Evolutionary conservation across 1,284 basidiomycete genomes (phyloP).

Genomic region (Tausonia pullulans): DNA sequence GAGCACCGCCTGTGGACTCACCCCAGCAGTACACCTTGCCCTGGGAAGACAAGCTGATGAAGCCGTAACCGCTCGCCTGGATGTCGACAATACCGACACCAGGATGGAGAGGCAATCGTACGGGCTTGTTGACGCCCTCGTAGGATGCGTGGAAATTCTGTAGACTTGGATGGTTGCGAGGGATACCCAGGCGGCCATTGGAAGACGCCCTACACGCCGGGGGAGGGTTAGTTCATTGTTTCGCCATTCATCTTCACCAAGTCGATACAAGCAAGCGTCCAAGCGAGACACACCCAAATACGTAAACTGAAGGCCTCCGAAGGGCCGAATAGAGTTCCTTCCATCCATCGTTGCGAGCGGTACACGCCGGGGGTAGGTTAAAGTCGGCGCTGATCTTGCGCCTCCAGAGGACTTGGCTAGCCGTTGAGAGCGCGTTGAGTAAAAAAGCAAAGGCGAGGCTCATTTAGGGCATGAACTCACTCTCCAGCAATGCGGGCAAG

Average conservation of each 20-base stretch:
- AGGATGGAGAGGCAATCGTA: not conserved
- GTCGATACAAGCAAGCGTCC: not conserved
- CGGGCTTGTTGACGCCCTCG: slow-evolving; percentile 13
- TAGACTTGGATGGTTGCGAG: slow-evolving; percentile 6
- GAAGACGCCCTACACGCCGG: not conserved
- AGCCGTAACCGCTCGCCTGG: slow-evolving; percentile 13
- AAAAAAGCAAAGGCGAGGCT: no score
- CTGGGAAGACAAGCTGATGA: slow-evolving; percentile 3
- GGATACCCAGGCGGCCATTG: slow-evolving; percentile 13
- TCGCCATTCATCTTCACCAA: not conserved
- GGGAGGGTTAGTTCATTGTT: not conserved
- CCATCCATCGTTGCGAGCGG: slow-evolving; percentile 4
- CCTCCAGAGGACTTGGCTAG: slow-evolving; percentile 10
- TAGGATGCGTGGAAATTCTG: slow-evolving; percentile 2
- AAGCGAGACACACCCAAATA: slow-evolving; percentile 7
- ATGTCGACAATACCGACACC: slow-evolving; percentile 15
- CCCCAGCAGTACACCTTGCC: slow-evolving; percentile 12
- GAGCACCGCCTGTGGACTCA: not conserved
- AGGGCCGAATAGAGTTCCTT: slow-evolving; percentile 13
- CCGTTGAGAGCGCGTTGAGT: not conserved
- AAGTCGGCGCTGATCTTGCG: slow-evolving; percentile 5
- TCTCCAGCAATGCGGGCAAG: no score
- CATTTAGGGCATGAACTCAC: no score
- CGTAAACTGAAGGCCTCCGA: slow-evolving; percentile 5
- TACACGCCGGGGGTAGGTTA: slow-evolving; percentile 6